phyloP scores from a whole-genome alignment of 2,329 filamentous ascomycete species.

The Fusarium duplospermum region DNA sequence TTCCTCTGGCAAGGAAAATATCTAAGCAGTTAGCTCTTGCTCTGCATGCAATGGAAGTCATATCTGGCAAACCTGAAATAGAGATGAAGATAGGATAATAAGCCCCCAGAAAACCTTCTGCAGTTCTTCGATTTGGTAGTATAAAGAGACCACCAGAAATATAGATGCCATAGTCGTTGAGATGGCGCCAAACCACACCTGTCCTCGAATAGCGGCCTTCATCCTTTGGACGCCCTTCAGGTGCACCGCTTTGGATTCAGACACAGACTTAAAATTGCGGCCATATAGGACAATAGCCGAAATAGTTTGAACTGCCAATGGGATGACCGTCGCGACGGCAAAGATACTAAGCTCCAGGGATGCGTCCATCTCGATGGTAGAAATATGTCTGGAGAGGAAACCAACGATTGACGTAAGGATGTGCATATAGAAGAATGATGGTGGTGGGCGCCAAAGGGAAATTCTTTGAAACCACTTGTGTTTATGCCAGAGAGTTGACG shows the following conservation, averaged over 20 bases:
- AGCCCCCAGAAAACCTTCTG: not conserved
- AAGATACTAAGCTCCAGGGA: not conserved
- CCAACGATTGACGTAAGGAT: not conserved
- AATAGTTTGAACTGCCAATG: not conserved
- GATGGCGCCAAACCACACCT: not conserved
- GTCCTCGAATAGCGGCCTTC: not conserved
- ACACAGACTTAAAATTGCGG: not conserved
- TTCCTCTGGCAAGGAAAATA: not conserved
- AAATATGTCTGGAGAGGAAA: not conserved
- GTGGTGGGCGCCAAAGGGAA: not conserved
- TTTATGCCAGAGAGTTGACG: not conserved
- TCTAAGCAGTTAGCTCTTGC: not conserved
- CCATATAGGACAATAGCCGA: not conserved
- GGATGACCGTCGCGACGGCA: not conserved
- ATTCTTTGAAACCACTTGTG: not conserved
- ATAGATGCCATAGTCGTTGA: not conserved
- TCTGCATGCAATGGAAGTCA: not conserved
- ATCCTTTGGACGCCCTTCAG: not conserved
- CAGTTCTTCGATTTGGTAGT: not conserved
- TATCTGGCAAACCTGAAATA: not conserved
- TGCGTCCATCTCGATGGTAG: not conserved
- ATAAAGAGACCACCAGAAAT: not conserved
- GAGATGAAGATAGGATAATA: not conserved
- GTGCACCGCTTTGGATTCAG: not conserved
- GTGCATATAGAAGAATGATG: not conserved